Evolutionary conservation across 176 grass and related monocot species (phyloP).

Genomic region (bread wheat (Triticum aestivum)): DNA sequence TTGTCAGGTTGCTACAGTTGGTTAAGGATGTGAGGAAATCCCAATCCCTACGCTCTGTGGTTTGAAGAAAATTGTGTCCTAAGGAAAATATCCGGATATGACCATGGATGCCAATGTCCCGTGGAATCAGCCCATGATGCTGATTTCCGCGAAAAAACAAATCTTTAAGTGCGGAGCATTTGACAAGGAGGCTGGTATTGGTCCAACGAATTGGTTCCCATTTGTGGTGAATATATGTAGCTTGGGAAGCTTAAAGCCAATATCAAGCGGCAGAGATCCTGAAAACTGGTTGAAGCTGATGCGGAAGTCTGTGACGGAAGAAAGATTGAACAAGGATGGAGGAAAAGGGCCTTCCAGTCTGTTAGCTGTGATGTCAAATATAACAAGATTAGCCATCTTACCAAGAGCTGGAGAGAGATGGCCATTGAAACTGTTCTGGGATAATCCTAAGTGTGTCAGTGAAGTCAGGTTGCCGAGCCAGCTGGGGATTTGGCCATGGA

Average conservation of each 20-base stretch:
- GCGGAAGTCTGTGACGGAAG: not conserved
- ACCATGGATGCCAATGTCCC: too few relatives aligned
- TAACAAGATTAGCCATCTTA: not conserved
- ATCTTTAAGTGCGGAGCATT: not conserved
- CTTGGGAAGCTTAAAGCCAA: slow-evolving; percentile 14
- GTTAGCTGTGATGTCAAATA: not conserved
- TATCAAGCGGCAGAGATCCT: not conserved
- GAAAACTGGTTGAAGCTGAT: not conserved
- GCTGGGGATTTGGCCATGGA: too few relatives aligned
- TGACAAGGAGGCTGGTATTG: slow-evolving; percentile 9
- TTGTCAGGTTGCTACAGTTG: too few relatives aligned
- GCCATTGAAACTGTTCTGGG: too few relatives aligned
- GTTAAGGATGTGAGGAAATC: too few relatives aligned
- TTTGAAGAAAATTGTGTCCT: too few relatives aligned
- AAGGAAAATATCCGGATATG: too few relatives aligned
- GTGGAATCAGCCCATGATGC: not conserved
- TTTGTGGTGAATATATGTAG: not conserved
- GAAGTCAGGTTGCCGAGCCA: slow-evolving; percentile 18
- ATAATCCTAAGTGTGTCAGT: not conserved
- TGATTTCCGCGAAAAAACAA: not conserved
- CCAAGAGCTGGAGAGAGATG: not conserved
- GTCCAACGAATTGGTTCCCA: not conserved
- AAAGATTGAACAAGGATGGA: not conserved
- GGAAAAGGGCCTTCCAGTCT: not conserved
- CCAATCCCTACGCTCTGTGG: too few relatives aligned